phyloP scores from a whole-genome alignment of 169 alveolate species.

The Plasmodium falciparum region DNA sequence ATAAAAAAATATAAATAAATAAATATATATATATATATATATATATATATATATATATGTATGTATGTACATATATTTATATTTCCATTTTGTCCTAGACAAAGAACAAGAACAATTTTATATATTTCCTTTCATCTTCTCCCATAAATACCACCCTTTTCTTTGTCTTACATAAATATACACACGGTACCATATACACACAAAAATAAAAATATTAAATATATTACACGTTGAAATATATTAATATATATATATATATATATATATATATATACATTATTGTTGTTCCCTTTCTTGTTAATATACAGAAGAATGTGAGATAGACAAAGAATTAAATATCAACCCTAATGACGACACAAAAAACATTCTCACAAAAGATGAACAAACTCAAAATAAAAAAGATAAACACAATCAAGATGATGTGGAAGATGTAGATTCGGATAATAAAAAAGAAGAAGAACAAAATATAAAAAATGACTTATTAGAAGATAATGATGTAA shows the following conservation, averaged over 20 bases:
- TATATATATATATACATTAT: neutral
- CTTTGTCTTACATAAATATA: slow-evolving; percentile 37
- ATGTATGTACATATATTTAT: neutral
- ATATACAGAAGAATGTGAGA: neutral
- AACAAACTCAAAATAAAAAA: neutral
- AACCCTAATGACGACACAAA: neutral
- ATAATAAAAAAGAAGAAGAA: slow-evolving; percentile 4
- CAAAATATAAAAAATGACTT: slow-evolving; percentile 6
- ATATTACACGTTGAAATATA: neutral
- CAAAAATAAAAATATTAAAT: neutral
- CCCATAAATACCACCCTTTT: slow-evolving; percentile 53
- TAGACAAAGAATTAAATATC: neutral
- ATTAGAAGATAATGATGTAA: slow-evolving; percentile 3
- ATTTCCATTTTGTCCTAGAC: slow-evolving; percentile 9
- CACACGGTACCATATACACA: slow-evolving; percentile 22
- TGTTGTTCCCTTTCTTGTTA: neutral
- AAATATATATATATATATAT: no score
- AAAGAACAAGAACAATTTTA: slow-evolving; percentile 46
- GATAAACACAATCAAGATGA: neutral
- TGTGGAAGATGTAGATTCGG: neutral
- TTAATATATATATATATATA: neutral
- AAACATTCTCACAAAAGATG: neutral
- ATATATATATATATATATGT: neutral
- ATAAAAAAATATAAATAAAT: no score
- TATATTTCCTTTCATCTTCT: slow-evolving; percentile 41